Evolutionary conservation across 2,329 filamentous ascomycete species (phyloP), one percentile per base, ranked within the genome.

Genomic region (Emmonsia crescens): DNA sequence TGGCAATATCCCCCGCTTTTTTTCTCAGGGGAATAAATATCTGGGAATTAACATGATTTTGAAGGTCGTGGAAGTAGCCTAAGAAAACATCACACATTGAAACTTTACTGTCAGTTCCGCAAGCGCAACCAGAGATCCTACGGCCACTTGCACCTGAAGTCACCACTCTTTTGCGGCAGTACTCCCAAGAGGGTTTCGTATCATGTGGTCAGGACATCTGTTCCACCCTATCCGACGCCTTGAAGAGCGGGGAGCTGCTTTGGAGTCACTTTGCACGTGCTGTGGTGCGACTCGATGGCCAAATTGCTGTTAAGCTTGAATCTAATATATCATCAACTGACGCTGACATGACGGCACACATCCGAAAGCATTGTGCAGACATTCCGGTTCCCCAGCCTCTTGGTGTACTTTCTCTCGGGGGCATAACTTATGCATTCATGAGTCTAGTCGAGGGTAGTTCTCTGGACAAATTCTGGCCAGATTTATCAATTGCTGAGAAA

Each of bases 101-200:
- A 19, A 29, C 59, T 44, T 38, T 57, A 4, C 21, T 57, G n/a
- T 42, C 46, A 44, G 52, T 62, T 38, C 49, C 38, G 12, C 51
- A 60, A 62, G 57, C 1, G 4, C 46, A 57, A 29, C 40, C 36
- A 24, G 51, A 60, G 38, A 60, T 62, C 33, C 57, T 61, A 57
- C 59, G 31, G 27, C 60, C 60, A 8, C 62, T 64, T 49, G 61
- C 63, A 36, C 46, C 61, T 46, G 63, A 64, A 61, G 61, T 64
- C 27, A 57, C 14, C 12, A 14, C 60, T n/a, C 63, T 62, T 46
- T 61, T 64, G 49, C 61, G 49, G 61, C 33, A 62, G 21, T 40
- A 51, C 36, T 55, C 36, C 40, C 44, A 59, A 8, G 3, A 62
- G 29, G 52, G 44, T 2, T 33, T 21, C 46, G 44, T 2, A 24